Conservation (phyloP, 805 yeast genomes). For the Candida ponderosae region DNA sequence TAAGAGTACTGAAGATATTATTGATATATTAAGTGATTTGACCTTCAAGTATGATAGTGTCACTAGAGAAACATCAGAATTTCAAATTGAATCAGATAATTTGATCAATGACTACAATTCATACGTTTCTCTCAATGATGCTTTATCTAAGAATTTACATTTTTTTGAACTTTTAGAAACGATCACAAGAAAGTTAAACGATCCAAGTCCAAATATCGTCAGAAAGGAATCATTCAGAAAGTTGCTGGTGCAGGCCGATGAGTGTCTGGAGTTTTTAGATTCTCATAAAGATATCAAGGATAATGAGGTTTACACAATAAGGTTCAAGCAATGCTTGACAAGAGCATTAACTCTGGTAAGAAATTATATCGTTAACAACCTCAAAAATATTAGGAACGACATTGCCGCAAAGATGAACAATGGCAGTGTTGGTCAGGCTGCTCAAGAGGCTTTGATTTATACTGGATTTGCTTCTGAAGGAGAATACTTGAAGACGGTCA, state of each 20-base stretch:
- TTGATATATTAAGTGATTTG: conserved; percentile 38
- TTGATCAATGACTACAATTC: conserved; percentile 39
- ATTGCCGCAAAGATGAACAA: conserved; percentile 18
- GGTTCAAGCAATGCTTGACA: conserved; percentile 78
- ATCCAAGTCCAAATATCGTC: conserved; percentile 64
- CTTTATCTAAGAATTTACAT: conserved; percentile 40
- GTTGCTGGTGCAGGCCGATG: conserved; percentile 52
- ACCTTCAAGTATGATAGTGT: conserved; percentile 49
- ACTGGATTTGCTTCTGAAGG: conserved; percentile 49
- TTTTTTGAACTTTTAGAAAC: conserved; percentile 67
- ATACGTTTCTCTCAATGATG: conserved; percentile 32
- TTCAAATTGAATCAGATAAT: conserved; percentile 48
- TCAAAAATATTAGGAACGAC: conserved; percentile 26
- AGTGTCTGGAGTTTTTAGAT: conserved; percentile 53
- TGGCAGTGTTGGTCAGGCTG: conserved; percentile 26
- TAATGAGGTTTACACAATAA: conserved; percentile 54
- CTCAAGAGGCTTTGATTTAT: conserved; percentile 58
- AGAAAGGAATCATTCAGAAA: conserved; percentile 46
- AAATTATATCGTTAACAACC: conserved; percentile 45
- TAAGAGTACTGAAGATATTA: conserved; percentile 35
- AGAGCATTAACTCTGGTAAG: conserved; percentile 70
- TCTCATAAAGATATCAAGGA: conserved; percentile 59
- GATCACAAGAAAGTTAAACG: conserved; percentile 60
- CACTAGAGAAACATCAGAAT: conserved; percentile 51
- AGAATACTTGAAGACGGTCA: conserved; percentile 27